These are phyloP conservation scores for Ophiostoma himal-ulmi DNA, from an alignment of 2,329 filamentous ascomycete species.

Conservation along the genomic window DNA sequence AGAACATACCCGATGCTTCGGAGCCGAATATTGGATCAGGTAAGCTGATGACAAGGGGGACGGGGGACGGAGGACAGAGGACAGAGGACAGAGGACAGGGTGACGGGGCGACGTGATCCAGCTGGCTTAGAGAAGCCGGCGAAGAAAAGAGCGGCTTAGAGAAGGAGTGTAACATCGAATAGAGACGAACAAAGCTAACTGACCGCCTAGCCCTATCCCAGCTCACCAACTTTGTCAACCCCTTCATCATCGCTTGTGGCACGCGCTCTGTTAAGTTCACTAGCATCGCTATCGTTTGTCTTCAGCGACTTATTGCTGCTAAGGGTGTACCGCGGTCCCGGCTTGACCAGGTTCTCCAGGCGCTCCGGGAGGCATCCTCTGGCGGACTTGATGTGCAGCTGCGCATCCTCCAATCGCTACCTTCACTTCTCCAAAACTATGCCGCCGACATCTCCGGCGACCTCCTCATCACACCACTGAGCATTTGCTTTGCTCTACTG, in stretches of 20 bases:
- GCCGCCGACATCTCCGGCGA: slow-evolving; percentile 73
- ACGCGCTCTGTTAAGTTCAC: slow-evolving; percentile 89
- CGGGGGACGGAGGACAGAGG: not conserved
- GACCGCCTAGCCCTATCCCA: slow-evolving; percentile 65
- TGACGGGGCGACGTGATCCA: not conserved
- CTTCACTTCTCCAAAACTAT: slow-evolving; percentile 86
- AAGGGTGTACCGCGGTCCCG: slow-evolving; percentile 72
- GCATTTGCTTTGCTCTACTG: slow-evolving; percentile 88
- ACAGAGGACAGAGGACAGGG: not conserved
- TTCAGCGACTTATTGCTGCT: slow-evolving; percentile 81
- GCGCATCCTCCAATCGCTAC: slow-evolving; percentile 88
- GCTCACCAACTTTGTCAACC: slow-evolving; percentile 77
- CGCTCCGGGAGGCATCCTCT: slow-evolving; percentile 76
- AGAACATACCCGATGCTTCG: slow-evolving; percentile 63
- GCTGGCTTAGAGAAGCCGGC: not conserved
- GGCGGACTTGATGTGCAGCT: slow-evolving; percentile 84
- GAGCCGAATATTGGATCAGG: slow-evolving; percentile 70
- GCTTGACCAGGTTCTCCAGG: slow-evolving; percentile 80
- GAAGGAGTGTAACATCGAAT: no score
- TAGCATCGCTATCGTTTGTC: slow-evolving; percentile 75
- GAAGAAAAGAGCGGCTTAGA: not conserved
- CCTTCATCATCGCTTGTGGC: slow-evolving; percentile 87
- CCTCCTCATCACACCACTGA: slow-evolving; percentile 72
- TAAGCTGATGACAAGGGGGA: slow-evolving; percentile 32
- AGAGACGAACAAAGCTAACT: not conserved